These are phyloP conservation scores for Tremella mesenterica DNA, from an alignment of 768 basidiomycete genomes.

Conservation along the genomic window DNA sequence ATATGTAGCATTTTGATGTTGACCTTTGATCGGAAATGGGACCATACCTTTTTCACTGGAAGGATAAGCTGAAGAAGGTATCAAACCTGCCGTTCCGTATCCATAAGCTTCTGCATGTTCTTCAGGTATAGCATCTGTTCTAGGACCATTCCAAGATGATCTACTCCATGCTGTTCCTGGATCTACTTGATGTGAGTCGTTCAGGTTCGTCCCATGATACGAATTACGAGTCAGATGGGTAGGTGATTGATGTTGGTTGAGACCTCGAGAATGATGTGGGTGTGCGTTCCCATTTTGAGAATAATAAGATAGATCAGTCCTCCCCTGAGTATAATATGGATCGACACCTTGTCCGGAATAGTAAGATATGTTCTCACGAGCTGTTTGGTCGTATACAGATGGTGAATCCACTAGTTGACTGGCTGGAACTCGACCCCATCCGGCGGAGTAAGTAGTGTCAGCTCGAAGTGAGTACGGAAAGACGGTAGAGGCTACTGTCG, in stretches of 20 bases:
- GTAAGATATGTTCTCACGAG: too few species aligned
- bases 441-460: too few species aligned
- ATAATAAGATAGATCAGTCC: too few species aligned
- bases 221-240: not conserved
- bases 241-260: not conserved
- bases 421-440: too few species aligned
- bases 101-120: not conserved
- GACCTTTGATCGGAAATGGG: too few species aligned
- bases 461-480: conserved; percentile 37
- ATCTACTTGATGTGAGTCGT: not conserved
- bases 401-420: too few species aligned
- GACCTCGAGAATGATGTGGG: not conserved
- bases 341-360: too few species aligned
- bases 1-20: too few species aligned
- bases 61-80: conserved; percentile 3
- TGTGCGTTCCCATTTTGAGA: not conserved
- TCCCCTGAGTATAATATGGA: too few species aligned
- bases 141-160: conserved; percentile 6
- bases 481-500: conserved; percentile 15
- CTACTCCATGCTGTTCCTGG: conserved; percentile 3
- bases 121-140: not conserved
- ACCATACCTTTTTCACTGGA: not conserved
- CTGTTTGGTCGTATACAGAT: too few species aligned
- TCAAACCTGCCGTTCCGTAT: not conserved
- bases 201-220: not conserved